Conservation (phyloP, 1,139 yeast species). For the Debaryomycetaceae sp. region DNA sequence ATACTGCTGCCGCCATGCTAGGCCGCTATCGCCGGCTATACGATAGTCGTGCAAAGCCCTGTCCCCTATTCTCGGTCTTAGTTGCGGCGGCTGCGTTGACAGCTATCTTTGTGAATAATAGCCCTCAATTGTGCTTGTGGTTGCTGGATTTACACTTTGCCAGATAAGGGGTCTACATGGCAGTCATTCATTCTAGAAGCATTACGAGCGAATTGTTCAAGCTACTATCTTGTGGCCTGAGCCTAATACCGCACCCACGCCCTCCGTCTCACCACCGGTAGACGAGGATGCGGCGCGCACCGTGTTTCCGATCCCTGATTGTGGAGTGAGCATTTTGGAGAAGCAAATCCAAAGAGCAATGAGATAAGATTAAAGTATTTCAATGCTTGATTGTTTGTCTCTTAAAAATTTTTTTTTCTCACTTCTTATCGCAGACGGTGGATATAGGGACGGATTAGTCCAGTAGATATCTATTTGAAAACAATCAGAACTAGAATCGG, state of each 20-base stretch:
- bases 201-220: neutral
- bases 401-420: neutral
- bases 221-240: too few relatives aligned
- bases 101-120: too few relatives aligned
- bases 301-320: neutral
- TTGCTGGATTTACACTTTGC: neutral
- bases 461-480: too few relatives aligned
- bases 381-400: too few relatives aligned
- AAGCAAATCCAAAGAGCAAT: too few relatives aligned
- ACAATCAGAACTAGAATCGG: too few relatives aligned
- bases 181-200: neutral
- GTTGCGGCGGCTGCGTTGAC: too few relatives aligned
- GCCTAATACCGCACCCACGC: neutral
- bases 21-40: too few relatives aligned
- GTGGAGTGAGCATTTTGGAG: neutral
- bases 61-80: too few relatives aligned
- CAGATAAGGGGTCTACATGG: neutral
- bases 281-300: neutral
- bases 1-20: too few relatives aligned
- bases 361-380: neutral
- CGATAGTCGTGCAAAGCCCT: too few relatives aligned
- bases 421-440: neutral
- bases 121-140: neutral
- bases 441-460: too few relatives aligned
- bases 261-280: neutral